Percentiles rank a stretch among this genome's conserved stretches.
Evolutionary conservation across 352 stramenopile species (phyloP).

Genomic region (Aphanomyces cochlioides): DNA sequence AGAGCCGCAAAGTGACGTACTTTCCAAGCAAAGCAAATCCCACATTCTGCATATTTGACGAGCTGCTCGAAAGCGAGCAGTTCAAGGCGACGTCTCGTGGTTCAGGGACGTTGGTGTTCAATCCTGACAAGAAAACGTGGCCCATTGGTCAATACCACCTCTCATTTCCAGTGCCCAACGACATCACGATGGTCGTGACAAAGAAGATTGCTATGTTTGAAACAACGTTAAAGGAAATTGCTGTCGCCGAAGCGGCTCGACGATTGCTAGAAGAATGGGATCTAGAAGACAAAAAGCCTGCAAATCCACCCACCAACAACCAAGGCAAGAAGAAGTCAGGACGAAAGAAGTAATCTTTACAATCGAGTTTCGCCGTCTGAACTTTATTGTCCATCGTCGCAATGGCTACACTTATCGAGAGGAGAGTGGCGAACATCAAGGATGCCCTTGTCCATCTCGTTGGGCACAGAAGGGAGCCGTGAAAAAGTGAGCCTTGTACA

Average conservation of each 20-base stretch:
- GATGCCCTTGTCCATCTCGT: too few relatives aligned
- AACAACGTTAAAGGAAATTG: not conserved
- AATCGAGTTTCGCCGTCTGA: not conserved
- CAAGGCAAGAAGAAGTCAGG: slow-evolving; percentile 21
- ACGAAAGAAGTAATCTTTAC: slow-evolving; percentile 23
- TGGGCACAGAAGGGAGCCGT: too few relatives aligned
- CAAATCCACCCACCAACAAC: not conserved
- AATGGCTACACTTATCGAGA: too few relatives aligned
- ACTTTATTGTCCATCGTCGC: too few relatives aligned
- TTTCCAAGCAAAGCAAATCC: not conserved
- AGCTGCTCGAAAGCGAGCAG: slow-evolving; percentile 24
- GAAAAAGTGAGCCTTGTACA: too few relatives aligned
- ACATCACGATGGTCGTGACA: slow-evolving; percentile 21
- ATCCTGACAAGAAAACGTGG: slow-evolving; percentile 8
- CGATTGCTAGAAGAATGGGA: slow-evolving; percentile 27
- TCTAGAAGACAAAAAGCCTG: slow-evolving; percentile 22
- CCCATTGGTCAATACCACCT: slow-evolving; percentile 25
- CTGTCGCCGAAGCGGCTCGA: slow-evolving; percentile 9
- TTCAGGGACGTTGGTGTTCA: slow-evolving; percentile 21
- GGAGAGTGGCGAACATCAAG: too few relatives aligned
- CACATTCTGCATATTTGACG: slow-evolving; percentile 24
- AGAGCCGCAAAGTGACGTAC: slow-evolving; percentile 24
- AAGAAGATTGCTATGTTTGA: slow-evolving; percentile 27
- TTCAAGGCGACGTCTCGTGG: slow-evolving; percentile 27
- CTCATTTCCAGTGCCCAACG: slow-evolving; percentile 27